A percentile compares a stretch with the other conserved stretches of the same genome.
Conservation (phyloP, 192 early-diverging fungal genomes). For the Coemansia sp. region DNA sequence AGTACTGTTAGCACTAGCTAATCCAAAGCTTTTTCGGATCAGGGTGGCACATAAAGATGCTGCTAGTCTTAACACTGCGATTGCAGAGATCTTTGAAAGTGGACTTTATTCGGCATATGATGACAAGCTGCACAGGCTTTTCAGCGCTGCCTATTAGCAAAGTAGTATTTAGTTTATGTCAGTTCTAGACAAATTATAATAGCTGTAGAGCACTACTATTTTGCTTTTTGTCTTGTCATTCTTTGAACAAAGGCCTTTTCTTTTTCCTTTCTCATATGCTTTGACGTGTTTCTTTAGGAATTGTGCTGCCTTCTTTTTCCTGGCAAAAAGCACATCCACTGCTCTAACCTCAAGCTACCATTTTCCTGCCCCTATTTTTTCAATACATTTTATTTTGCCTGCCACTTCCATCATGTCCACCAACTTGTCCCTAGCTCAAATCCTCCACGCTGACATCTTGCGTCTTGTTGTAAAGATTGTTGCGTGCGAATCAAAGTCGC, state of each 20-base stretch:
- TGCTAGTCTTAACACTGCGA: neutral
- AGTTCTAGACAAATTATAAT: too few species aligned
- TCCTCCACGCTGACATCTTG: neutral
- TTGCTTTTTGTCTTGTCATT: too few species aligned
- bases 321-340: too few species aligned
- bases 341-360: too few species aligned
- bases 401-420: neutral
- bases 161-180: neutral
- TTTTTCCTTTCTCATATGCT: neutral
- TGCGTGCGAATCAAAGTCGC: neutral
- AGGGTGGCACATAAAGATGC: neutral
- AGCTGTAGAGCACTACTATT: too few species aligned
- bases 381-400: too few species aligned
- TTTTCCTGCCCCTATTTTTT: too few species aligned
- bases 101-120: neutral
- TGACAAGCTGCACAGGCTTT: neutral
- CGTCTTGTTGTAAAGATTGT: neutral
- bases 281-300: neutral
- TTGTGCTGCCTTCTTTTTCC: too few species aligned
- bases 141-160: neutral
- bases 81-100: neutral
- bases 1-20: neutral
- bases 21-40: neutral
- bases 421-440: neutral
- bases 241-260: neutral